Evolutionary conservation across 106 monocot genomes (phyloP).

Genomic region (Narthecium ossifragum): DNA sequence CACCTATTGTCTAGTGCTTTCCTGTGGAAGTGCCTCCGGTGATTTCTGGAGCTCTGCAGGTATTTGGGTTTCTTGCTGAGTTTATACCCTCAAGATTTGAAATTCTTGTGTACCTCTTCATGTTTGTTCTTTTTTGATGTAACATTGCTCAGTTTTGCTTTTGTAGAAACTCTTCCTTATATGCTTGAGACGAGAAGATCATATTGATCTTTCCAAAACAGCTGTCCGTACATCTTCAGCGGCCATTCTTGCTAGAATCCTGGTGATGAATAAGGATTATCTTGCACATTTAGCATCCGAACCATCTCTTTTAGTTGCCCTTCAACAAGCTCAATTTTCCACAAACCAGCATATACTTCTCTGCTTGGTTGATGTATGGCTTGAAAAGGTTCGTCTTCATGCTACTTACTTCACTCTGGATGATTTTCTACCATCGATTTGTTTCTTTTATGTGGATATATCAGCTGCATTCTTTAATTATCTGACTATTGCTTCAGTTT

Average conservation of each 20-base stretch:
- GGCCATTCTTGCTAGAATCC: slow-evolving; percentile 79
- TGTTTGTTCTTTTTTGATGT: background rate
- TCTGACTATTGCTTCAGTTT: too few species aligned
- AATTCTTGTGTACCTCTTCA: background rate
- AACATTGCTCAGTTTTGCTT: background rate
- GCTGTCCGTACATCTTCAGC: slow-evolving; percentile 63
- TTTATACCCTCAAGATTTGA: background rate
- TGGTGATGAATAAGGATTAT: slow-evolving; percentile 88
- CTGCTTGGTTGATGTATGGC: slow-evolving; percentile 80
- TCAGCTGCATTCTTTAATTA: too few species aligned
- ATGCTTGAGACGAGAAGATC: slow-evolving; percentile 70
- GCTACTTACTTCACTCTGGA: too few species aligned
- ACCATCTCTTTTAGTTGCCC: slow-evolving; percentile 42
- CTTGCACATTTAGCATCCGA: slow-evolving; percentile 75
- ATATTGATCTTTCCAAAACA: slow-evolving; percentile 56
- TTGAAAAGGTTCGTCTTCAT: slow-evolving; percentile 98
- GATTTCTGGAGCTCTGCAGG: slow-evolving; percentile 81
- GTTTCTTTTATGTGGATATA: too few species aligned
- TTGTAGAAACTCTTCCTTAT: slow-evolving; percentile 73
- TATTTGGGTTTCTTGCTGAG: slow-evolving; percentile 16
- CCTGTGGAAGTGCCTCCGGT: slow-evolving; percentile 77
- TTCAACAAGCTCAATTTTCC: slow-evolving; percentile 71
- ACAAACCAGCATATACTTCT: slow-evolving; percentile 73
- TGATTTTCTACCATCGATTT: too few species aligned
- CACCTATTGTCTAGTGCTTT: slow-evolving; percentile 72